Percentiles rank a stretch among this genome's conserved stretches.
These are phyloP conservation scores for Neocallimastix lanati DNA, from an alignment of 192 early-diverging fungal species.

Conservation along the genomic window DNA sequence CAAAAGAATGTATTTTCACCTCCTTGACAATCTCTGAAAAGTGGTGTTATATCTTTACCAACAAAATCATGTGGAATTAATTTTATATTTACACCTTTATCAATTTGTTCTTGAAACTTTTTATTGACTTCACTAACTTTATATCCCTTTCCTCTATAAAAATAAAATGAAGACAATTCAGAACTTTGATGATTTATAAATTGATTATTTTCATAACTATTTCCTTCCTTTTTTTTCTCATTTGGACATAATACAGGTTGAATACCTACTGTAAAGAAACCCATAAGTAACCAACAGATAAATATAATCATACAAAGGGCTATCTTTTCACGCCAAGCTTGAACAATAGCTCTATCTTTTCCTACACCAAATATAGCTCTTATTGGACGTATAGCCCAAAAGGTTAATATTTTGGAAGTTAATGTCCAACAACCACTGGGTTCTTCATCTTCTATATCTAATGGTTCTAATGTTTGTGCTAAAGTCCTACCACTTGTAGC, in stretches of 20 bases:
- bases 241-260: conserved; percentile 16
- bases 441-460: background rate
- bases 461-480: background rate
- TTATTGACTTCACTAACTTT: conserved; percentile 11
- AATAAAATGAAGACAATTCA: too few species aligned
- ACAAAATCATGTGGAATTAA: background rate
- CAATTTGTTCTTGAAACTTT: background rate
- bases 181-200: too few species aligned
- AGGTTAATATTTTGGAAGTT: background rate
- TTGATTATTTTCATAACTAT: too few species aligned
- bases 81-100: background rate
- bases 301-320: conserved; percentile 21
- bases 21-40: background rate
- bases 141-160: conserved; percentile 8
- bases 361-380: background rate
- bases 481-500: background rate
- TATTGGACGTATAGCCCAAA: background rate
- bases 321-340: conserved; percentile 45
- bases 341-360: conserved; percentile 9
- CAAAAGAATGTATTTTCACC: background rate
- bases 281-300: conserved; percentile 9
- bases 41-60: background rate
- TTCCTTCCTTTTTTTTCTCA: background rate
- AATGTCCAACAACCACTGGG: background rate
- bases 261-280: conserved; percentile 22